Base-by-base conservation (phyloP, 208 protist species). In the Leishmania lainsoni region DNA sequence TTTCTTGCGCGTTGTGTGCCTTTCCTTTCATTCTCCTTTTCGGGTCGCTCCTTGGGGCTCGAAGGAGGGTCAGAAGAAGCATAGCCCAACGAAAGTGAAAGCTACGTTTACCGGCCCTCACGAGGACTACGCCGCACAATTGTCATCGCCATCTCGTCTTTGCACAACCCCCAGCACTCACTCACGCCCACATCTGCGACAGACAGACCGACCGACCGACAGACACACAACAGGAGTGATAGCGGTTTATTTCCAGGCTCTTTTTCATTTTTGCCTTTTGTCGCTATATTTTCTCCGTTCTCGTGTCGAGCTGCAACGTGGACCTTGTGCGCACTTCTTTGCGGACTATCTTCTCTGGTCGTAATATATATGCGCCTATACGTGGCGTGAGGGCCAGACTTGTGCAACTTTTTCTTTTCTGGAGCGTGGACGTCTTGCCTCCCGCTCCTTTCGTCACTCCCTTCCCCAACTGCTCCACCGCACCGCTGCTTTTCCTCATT, bases 201-300 rank as follows among this genome's bases (percentile, higher is more conserved):
- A n/a, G n/a, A 39, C 59, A 0, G 35, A 39, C 14, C 9, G 52
- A 56, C 59, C 35, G 35, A 39, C 14, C 9, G 52, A 56, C 32
- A 39, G n/a, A n/a, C n/a, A 70, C 65, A 12, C 65, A 65, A 4
- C n/a, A 65, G 59, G 6, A 35, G 0, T 65, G 59, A 35, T 22
- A 65, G 59, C 17, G 22, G n/a, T n/a, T 58, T 54, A 29, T 69
- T 39, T 76, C 12, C 51, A 48, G 45, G 9, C 48, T 79, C 12
- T 79, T 59, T 79, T 73, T 74, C 39, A 65, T 29, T 72, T 74
- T 45, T 80, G 61, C 54, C 20, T 74, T 74, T 80, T 26, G 16
- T 75, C 6, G 26, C 12, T 56, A 39, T 63, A 48, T 48, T 22
- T 76, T 59, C 29, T 22, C 22, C 17, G 49, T 39, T 76, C 72